These are phyloP conservation scores for Xylaria scruposa DNA, from an alignment of 495 filamentous ascomycete species.

Conservation along the genomic window DNA sequence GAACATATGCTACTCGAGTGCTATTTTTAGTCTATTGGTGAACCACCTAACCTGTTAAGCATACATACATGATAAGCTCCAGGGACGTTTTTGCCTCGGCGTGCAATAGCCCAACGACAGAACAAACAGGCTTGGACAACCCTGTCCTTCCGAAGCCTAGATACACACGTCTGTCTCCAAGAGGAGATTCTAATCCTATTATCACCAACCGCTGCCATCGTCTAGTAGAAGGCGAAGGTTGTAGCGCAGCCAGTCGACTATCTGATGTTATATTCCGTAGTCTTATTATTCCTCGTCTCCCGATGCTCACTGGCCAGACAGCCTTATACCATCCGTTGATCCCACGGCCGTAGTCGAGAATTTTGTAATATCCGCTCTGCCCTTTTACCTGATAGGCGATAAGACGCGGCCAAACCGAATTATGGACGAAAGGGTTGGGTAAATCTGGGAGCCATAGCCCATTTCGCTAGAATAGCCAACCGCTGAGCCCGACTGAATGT, in stretches of 20 bases:
- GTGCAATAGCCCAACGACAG: background rate
- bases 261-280: background rate
- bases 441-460: background rate
- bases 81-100: background rate
- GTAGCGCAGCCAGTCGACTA: background rate
- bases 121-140: background rate
- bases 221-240: background rate
- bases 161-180: background rate
- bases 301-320: background rate
- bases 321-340: background rate
- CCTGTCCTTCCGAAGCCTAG: background rate
- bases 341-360: background rate
- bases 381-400: background rate
- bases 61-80: background rate
- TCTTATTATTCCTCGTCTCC: background rate
- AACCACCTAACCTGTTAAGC: background rate
- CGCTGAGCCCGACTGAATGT: background rate
- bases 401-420: background rate
- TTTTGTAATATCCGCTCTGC: background rate
- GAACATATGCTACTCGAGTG: background rate
- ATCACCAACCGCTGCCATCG: background rate
- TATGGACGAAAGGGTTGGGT: background rate
- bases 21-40: slow-evolving; percentile 11
- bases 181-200: background rate
- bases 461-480: slow-evolving; percentile 7